Evolutionary conservation across 2,329 filamentous ascomycete genomes (phyloP).

Genomic region (Sarocladiaceae sp.): DNA sequence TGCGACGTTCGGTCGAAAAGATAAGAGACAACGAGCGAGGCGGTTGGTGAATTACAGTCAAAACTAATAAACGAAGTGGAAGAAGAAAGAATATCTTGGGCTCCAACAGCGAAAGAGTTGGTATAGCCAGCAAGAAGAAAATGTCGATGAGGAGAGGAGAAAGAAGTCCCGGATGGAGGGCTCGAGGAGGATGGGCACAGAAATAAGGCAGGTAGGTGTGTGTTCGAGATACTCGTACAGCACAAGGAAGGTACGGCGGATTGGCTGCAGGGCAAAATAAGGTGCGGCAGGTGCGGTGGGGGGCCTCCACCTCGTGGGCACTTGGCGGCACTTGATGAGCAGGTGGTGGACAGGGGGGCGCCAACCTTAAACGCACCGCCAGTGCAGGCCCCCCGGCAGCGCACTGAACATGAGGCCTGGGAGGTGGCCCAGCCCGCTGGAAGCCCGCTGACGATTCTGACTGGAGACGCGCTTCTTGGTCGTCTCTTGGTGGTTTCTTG

Average conservation of each 20-base stretch:
- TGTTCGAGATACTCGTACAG: too few species aligned
- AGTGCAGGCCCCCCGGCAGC: too few species aligned
- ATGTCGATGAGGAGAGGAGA: conserved; percentile 10
- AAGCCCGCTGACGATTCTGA: too few species aligned
- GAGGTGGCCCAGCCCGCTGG: too few species aligned
- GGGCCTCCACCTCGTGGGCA: conserved; percentile 4
- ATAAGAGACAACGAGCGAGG: conserved; percentile 4
- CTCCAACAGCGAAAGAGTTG: conserved; percentile 6
- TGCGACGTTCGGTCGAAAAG: conserved; percentile 8
- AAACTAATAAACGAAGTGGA: conserved; percentile 12
- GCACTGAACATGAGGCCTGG: too few species aligned
- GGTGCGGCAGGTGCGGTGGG: conserved; percentile 8
- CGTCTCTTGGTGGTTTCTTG: background rate
- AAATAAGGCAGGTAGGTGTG: conserved; percentile 11
- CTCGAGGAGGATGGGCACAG: conserved; percentile 10
- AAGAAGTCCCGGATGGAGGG: conserved; percentile 13
- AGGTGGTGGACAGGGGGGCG: too few species aligned
- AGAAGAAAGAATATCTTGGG: conserved; percentile 9
- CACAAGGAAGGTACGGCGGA: conserved; percentile 3
- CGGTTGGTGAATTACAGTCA: conserved; percentile 2
- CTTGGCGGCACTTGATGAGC: too few species aligned
- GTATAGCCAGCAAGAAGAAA: conserved; percentile 13
- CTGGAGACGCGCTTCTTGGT: too few species aligned
- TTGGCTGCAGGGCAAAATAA: conserved; percentile 9
- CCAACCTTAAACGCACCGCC: too few species aligned